Evolutionary conservation across 495 filamentous ascomycete species (phyloP).

Genomic region (Aspergillus hancockii): DNA sequence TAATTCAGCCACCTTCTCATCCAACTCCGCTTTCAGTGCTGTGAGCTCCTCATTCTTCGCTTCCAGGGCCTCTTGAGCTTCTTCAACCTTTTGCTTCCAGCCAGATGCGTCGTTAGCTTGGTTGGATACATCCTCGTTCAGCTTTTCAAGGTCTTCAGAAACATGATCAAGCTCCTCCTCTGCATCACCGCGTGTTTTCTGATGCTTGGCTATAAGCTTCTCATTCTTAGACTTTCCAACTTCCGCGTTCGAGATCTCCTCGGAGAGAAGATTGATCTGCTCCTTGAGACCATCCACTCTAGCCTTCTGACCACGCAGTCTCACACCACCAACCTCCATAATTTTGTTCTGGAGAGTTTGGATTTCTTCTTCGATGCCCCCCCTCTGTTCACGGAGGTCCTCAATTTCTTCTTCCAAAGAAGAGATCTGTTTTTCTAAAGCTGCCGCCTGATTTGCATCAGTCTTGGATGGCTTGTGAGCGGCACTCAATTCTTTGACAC

Average conservation of each 20-base stretch:
- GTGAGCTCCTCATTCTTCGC: constrained; percentile 79
- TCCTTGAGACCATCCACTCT: constrained; percentile 92
- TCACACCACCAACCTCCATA: constrained; percentile 95
- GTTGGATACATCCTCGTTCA: constrained; percentile 74
- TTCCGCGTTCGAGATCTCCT: constrained; percentile 81
- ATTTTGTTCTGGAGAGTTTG: constrained; percentile 91
- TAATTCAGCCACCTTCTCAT: constrained; percentile 80
- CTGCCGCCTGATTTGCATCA: constrained; percentile 67
- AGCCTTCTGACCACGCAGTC: constrained; percentile 83
- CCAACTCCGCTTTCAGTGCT: constrained; percentile 78
- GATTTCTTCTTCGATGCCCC: constrained; percentile 87
- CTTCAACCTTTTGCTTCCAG: constrained; percentile 73
- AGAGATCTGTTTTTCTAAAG: constrained; percentile 74
- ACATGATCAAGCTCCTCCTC: constrained; percentile 74
- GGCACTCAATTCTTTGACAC: constrained; percentile 76
- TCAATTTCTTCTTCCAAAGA: constrained; percentile 76
- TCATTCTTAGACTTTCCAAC: constrained; percentile 85
- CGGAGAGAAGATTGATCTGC: constrained; percentile 76
- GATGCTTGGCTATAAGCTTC: constrained; percentile 84
- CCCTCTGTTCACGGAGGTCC: constrained; percentile 76
- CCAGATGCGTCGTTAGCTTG: constrained; percentile 74
- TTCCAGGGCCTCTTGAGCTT: constrained; percentile 79
- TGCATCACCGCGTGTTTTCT: constrained; percentile 74
- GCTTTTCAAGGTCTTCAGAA: constrained; percentile 66
- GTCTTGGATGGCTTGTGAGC: constrained; percentile 77